These are phyloP conservation scores for Blepharisma stoltei DNA, from an alignment of 73 alveolate genomes.

Conservation along the genomic window DNA sequence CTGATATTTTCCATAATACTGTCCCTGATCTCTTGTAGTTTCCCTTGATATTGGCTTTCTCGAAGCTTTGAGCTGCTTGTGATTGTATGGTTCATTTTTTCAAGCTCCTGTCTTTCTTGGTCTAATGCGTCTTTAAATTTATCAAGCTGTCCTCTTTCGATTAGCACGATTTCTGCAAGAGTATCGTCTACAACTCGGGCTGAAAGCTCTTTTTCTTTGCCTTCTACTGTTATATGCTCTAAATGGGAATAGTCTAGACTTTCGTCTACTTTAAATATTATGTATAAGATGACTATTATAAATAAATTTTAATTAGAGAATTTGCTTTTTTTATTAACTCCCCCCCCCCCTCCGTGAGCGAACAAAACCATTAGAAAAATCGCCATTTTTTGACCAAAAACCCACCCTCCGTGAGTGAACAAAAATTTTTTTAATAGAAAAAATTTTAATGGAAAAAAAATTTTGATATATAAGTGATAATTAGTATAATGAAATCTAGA, in stretches of 20 bases:
- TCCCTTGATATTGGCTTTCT: constrained; percentile 44
- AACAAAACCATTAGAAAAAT: too few species aligned
- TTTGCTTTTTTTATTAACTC: too few species aligned
- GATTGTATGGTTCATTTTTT: constrained; percentile 61
- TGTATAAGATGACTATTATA: too few species aligned
- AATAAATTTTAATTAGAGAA: too few species aligned
- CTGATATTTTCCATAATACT: constrained; percentile 53
- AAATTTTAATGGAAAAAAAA: too few species aligned
- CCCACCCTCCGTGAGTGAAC: too few species aligned
- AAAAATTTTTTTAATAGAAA: too few species aligned
- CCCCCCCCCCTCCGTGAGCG: too few species aligned
- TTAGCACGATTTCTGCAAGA: constrained; percentile 81
- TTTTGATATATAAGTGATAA: too few species aligned
- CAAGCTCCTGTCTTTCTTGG: constrained; percentile 60
- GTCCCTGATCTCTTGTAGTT: constrained; percentile 55
- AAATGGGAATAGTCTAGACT: constrained; percentile 34
- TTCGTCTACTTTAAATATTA: constrained; percentile 63
- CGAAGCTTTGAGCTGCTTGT: constrained; percentile 58
- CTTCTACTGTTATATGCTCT: constrained; percentile 40
- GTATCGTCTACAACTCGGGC: constrained; percentile 68
- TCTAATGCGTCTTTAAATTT: constrained; percentile 64
- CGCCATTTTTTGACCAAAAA: too few species aligned
- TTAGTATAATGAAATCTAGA: too few species aligned
- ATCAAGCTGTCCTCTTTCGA: constrained; percentile 68
- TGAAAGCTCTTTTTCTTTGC: constrained; percentile 35